Conservation (phyloP, 2,329 filamentous ascomycete genomes). For the Coniochaeta sp. region DNA sequence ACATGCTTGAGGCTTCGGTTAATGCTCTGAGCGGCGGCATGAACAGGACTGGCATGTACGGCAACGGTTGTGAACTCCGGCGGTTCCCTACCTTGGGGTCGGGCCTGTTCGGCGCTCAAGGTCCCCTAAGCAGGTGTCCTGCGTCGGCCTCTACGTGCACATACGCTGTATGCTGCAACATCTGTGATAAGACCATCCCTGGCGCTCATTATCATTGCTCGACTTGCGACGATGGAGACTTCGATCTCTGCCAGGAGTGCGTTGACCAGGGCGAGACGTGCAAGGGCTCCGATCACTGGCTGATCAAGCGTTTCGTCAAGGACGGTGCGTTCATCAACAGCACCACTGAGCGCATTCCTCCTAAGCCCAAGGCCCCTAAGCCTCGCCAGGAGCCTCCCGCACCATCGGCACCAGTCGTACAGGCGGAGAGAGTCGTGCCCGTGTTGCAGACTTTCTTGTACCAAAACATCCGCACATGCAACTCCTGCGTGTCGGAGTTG, state of each 20-base stretch:
- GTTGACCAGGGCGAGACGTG: constrained; percentile 71
- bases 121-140: neutral
- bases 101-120: neutral
- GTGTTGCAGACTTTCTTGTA: constrained; percentile 14
- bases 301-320: constrained; percentile 82
- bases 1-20: constrained; percentile 1
- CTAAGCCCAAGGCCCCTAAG: constrained; percentile 43
- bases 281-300: constrained; percentile 74
- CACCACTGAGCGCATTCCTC: constrained; percentile 71
- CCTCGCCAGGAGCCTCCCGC: neutral
- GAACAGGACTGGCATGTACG: neutral
- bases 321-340: constrained; percentile 76
- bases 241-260: constrained; percentile 80
- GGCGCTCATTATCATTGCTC: constrained; percentile 91
- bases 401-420: constrained; percentile 3
- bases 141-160: constrained; percentile 22
- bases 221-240: constrained; percentile 88
- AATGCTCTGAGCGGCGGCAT: neutral
- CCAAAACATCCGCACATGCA: constrained; percentile 58
- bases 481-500: constrained; percentile 59
- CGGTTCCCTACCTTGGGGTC: neutral
- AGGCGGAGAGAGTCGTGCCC: constrained; percentile 12
- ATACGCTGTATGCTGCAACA: constrained; percentile 92
- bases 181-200: constrained; percentile 70
- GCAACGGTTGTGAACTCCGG: neutral